Conservation (phyloP, 192 early-diverging fungal species). For the Backusella parvicylindrica region DNA sequence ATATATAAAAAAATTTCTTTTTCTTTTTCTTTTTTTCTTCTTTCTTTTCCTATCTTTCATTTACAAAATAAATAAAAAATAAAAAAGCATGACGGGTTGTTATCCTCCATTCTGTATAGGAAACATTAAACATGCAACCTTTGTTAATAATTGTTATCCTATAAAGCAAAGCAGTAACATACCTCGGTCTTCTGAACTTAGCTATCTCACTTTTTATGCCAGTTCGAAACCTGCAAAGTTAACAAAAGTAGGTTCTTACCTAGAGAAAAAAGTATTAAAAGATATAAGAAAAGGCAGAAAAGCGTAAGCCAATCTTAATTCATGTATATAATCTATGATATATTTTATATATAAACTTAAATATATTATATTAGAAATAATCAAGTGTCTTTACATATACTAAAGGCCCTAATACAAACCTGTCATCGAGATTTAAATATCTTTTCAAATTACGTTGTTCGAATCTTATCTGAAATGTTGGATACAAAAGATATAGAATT, state of each 20-base stretch:
- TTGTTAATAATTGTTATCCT: constrained; percentile 72
- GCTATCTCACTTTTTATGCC: constrained; percentile 86
- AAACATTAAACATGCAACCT: constrained; percentile 73
- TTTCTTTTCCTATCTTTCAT: neutral
- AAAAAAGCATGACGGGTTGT: constrained; percentile 1
- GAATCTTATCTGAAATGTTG: constrained; percentile 57
- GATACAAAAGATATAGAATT: constrained; percentile 57
- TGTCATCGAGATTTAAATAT: constrained; percentile 77
- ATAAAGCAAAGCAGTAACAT: constrained; percentile 58
- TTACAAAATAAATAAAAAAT: neutral
- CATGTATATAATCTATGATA: neutral
- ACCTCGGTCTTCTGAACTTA: constrained; percentile 78
- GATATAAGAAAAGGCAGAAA: constrained; percentile 63
- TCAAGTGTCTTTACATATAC: constrained; percentile 69
- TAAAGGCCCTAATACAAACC: constrained; percentile 63
- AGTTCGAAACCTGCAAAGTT: constrained; percentile 88
- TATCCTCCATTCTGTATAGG: constrained; percentile 10
- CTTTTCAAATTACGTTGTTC: constrained; percentile 80
- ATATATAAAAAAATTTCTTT: neutral
- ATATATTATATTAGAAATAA: constrained; percentile 46
- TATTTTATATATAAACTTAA: neutral
- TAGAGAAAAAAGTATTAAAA: constrained; percentile 67
- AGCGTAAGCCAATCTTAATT: constrained; percentile 40
- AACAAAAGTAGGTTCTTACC: constrained; percentile 81
- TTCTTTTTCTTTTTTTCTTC: neutral